These are phyloP conservation scores for Chrysoporthe cubensis DNA, from an alignment of 2,329 filamentous ascomycete species.

Conservation along the genomic window DNA sequence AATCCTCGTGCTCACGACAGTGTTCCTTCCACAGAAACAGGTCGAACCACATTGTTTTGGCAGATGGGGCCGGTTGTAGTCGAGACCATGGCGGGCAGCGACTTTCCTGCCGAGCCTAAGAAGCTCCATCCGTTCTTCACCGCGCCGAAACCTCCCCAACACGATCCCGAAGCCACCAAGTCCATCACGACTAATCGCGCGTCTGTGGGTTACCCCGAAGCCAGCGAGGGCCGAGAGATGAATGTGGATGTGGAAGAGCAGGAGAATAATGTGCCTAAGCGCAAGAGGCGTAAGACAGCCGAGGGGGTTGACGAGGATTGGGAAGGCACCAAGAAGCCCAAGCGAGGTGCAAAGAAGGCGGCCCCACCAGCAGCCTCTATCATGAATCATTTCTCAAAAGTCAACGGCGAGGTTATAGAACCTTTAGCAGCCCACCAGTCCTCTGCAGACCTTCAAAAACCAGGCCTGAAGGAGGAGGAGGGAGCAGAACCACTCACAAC, in stretches of 20 bases:
- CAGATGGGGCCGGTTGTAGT: slow-evolving; percentile 49
- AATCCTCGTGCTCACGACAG: neutral
- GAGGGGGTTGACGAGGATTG: slow-evolving; percentile 28
- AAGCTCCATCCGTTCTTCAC: slow-evolving; percentile 62
- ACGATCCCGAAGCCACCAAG: slow-evolving; percentile 5
- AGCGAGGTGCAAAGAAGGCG: slow-evolving; percentile 35
- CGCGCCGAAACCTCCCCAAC: slow-evolving; percentile 33
- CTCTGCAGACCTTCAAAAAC: slow-evolving; percentile 9
- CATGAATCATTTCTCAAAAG: slow-evolving; percentile 32
- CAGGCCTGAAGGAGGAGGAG: neutral
- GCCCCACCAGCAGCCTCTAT: slow-evolving; percentile 32
- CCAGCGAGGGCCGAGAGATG: neutral
- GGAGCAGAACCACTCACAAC: neutral
- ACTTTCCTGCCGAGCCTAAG: slow-evolving; percentile 42
- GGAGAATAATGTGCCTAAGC: slow-evolving; percentile 21
- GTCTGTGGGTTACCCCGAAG: neutral
- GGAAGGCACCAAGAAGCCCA: slow-evolving; percentile 29
- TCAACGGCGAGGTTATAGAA: slow-evolving; percentile 18
- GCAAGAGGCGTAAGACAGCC: slow-evolving; percentile 36
- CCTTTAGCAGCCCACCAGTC: slow-evolving; percentile 19
- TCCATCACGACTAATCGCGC: neutral
- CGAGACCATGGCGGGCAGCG: slow-evolving; percentile 50
- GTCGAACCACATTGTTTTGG: neutral
- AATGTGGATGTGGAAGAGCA: slow-evolving; percentile 21
- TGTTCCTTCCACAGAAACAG: neutral